Base-by-base conservation (phyloP, 345 rosid species). In the Dimocarpus longan region DNA sequence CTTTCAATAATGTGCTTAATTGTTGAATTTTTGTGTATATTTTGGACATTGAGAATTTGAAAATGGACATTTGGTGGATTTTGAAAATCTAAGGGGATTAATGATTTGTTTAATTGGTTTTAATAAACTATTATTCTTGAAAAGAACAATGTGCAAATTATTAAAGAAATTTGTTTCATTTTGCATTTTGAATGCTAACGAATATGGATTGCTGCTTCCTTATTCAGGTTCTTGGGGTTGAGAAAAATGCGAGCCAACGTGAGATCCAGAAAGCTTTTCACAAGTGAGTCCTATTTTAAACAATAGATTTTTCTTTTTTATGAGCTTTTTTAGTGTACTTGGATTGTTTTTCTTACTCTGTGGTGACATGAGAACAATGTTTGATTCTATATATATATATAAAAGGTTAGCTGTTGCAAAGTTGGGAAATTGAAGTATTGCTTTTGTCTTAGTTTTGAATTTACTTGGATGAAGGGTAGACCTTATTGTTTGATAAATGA, bases 181-280 rank as follows among this genome's bases (percentile, higher is more conserved):
- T 37, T 43, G 52, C 5, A 46, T 7, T 46, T 46, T 46, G 52
- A 46, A 46, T 46, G 52, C 52, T 46, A 11, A 59, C 3, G 44
- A 5, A 19, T 16, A 5, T 5, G 8, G 2, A 62, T 65, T 72
- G 10, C 32, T 7, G 10, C 8, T 46, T 46, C 8, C 8, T 46
- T 46, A 71, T 8, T 57, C 91, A 96, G 99, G 92, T 91, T 87
- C 98, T 96, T 68, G 98, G 98, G 70, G 95, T 96, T 42, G 93
- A 93, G 54, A 81, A 80, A 32, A 91, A 88, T 48, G 98, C 99
- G 32, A 86, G 91, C 81, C 97, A 90, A 77, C 91, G 98, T 5
- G 97, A 96, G 68, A 96, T 96, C 73, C 99, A 96, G 85, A 96
- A 96, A 87, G 98, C 98, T 80, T 96, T 96, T 80, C 99, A 96